Evolutionary conservation across 75 land plant genomes (phyloP).

Genomic region (Isoetes taiwanensis): DNA sequence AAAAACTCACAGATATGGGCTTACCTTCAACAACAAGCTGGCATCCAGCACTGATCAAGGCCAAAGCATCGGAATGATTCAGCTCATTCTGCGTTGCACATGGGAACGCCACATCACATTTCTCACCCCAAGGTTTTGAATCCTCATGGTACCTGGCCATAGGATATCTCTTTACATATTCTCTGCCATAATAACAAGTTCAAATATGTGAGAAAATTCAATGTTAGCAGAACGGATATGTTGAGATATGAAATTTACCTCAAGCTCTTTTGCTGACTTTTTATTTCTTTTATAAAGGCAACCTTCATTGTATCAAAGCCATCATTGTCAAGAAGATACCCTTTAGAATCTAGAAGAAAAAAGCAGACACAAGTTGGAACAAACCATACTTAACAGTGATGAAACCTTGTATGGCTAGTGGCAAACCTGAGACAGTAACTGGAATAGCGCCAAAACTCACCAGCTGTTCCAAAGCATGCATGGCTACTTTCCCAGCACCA

Average conservation of each 20-base stretch:
- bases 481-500: not conserved
- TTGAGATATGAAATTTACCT: not conserved
- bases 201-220: not conserved
- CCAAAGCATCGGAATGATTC: not conserved
- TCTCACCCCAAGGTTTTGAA: slow-evolving; percentile 4
- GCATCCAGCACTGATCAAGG: not conserved
- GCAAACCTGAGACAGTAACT: not conserved
- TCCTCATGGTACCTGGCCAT: not conserved
- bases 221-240: not conserved
- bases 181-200: too few species aligned
- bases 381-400: not conserved
- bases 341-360: slow-evolving; percentile 5
- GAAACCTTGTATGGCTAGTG: not conserved
- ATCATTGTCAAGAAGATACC: not conserved
- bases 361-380: not conserved
- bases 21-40: not conserved
- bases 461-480: slow-evolving; percentile 1
- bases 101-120: slow-evolving; percentile 1
- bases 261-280: not conserved
- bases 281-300: not conserved
- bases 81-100: slow-evolving; percentile 5
- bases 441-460: not conserved
- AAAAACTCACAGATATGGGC: not conserved
- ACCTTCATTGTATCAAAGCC: not conserved
- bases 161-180: not conserved